These are phyloP conservation scores for Artemisia annua DNA, from an alignment of 129 eudicot genomes.

Conservation along the genomic window DNA sequence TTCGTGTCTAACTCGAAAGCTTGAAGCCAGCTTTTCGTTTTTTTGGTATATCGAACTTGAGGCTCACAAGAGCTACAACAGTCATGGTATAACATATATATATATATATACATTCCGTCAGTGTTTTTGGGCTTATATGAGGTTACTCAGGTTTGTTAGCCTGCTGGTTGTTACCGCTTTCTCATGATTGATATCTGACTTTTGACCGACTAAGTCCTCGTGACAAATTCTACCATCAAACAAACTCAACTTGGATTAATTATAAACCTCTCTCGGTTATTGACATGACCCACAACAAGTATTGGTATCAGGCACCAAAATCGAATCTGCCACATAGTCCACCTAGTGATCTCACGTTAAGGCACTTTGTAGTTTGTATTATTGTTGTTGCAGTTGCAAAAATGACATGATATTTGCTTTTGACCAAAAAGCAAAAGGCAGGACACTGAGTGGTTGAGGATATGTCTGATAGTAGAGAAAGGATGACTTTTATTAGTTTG, in stretches of 20 bases:
- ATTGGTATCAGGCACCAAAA: neutral
- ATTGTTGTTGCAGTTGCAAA: conserved; percentile 25
- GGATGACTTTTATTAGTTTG: neutral
- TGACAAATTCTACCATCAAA: too few species aligned
- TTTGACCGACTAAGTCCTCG: too few species aligned
- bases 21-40: too few species aligned
- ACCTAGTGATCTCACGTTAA: neutral
- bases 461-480: neutral
- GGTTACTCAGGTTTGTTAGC: neutral
- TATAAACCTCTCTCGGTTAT: neutral
- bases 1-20: neutral
- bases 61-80: too few species aligned
- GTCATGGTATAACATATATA: neutral
- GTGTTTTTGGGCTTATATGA: neutral
- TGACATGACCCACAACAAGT: too few species aligned
- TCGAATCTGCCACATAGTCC: neutral
- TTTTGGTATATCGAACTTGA: too few species aligned
- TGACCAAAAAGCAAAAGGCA: conserved; percentile 21
- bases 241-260: too few species aligned
- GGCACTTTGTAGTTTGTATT: conserved; percentile 3
- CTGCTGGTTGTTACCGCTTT: neutral
- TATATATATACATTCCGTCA: too few species aligned
- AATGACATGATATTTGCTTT: conserved; percentile 19
- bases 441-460: conserved; percentile 20
- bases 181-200: too few species aligned